Conservation (phyloP, 352 stramenopile genomes). For the Globisporangium splendens region DNA sequence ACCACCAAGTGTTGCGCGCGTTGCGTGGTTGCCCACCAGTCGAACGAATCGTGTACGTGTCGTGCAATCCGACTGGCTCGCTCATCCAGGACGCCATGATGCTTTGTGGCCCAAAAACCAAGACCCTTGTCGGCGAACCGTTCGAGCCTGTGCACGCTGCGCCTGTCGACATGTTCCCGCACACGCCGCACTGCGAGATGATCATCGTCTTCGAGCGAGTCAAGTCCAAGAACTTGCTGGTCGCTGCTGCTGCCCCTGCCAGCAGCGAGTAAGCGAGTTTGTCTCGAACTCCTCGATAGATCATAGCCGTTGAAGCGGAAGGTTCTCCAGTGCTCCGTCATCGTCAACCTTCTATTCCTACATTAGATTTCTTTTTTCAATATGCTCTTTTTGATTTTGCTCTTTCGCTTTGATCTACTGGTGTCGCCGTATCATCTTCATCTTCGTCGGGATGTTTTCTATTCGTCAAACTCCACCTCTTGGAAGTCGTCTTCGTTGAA, state of each 20-base stretch:
- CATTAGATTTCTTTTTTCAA: slow-evolving; percentile 14
- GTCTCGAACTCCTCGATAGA: background rate
- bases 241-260: background rate
- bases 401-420: background rate
- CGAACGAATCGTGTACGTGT: slow-evolving; percentile 96
- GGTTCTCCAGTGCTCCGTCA: background rate
- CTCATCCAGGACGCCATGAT: slow-evolving; percentile 86
- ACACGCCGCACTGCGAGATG: slow-evolving; percentile 98
- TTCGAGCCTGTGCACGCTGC: slow-evolving; percentile 92
- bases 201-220: slow-evolving; percentile 96
- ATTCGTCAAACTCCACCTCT: slow-evolving; percentile 36
- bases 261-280: slow-evolving; percentile 1
- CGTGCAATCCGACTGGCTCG: slow-evolving; percentile 96
- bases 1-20: slow-evolving; percentile 88
- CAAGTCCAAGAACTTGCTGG: slow-evolving; percentile 22
- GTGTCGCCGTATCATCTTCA: background rate
- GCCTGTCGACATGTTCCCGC: slow-evolving; percentile 98
- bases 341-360: slow-evolving; percentile 8
- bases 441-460: slow-evolving; percentile 13
- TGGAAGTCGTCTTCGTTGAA: slow-evolving; percentile 72
- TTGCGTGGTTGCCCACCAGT: slow-evolving; percentile 81
- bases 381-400: slow-evolving; percentile 8
- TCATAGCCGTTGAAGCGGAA: slow-evolving; percentile 1
- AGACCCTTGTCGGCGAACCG: slow-evolving; percentile 87
- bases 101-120: slow-evolving; percentile 93